Evolutionary conservation across 306 rosid genomes (phyloP), one percentile per base, ranked within the genome.

Genomic region (Acacia crassicarpa): DNA sequence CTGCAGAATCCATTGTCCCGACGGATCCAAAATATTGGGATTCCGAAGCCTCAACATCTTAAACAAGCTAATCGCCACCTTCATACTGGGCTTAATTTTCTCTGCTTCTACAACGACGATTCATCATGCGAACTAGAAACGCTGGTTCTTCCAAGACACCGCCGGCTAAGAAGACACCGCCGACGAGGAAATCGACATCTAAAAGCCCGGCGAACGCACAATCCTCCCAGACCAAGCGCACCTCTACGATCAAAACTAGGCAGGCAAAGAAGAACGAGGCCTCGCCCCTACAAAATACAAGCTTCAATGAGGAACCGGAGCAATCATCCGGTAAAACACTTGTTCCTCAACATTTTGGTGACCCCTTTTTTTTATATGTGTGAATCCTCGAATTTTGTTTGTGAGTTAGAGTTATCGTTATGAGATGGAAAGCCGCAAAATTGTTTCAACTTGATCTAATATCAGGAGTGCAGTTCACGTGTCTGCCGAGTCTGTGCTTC

Each of bases 91-190:
- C 8, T 48, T 82, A 43, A 15, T 12, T 53, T 75, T 23, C 25
- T 20, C 46, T 44, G 67, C 23, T 49, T 61, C 82, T 32, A 20
- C 33, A 10, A 30, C 67, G 43, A 44, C 58, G 6, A 41, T 48
- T 32, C 83, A 38, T 62, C 76, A 93, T 93, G 98, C 89, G 85
- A 70, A 90, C 93, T 75, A 93, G 94, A 49, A 91, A 87, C 40
- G 76, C 85, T 3, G 92, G 73, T 75, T 62, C 79, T 0, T 69
- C 89, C 1, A 89, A 89, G 82, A 62, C 90, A 61, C 69, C 89
- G 20, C 61, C 88, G 22, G 56, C 84, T 20, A 91, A 79, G 80
- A 93, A 81, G 63, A 85, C 91, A 19, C 93, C 79, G 71, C 92
- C 87, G 83, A 63, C 77, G 62, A 87, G 85, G 78, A 91, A 90